A percentile compares a stretch with the other conserved stretches of the same genome.
Evolutionary conservation across 2,329 filamentous ascomycete genomes (phyloP).

Genomic region (Exophiala bonariae): DNA sequence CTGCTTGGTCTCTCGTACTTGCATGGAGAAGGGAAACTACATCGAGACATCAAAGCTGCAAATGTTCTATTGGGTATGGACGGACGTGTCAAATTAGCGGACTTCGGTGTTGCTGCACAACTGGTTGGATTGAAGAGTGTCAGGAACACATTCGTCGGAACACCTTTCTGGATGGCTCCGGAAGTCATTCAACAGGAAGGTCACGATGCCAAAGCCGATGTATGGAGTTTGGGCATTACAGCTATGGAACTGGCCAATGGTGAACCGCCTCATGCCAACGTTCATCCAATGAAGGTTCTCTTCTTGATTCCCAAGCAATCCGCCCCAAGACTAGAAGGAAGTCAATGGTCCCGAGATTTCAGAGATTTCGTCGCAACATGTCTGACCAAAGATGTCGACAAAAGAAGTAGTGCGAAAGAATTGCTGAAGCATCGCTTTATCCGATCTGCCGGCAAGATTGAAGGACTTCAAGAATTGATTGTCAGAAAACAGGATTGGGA

Average conservation of each 20-base stretch:
- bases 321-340: conserved; percentile 79
- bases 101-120: conserved; percentile 96
- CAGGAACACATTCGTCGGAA: conserved; percentile 95
- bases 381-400: conserved; percentile 86
- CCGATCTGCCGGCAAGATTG: conserved; percentile 79
- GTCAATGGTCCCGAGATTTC: conserved; percentile 80
- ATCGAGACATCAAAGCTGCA: conserved; percentile 94
- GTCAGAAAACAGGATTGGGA: conserved; percentile 79
- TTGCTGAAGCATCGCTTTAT: conserved; percentile 88
- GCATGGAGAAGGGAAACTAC: conserved; percentile 91
- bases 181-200: conserved; percentile 88
- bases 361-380: conserved; percentile 92
- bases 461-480: conserved; percentile 83
- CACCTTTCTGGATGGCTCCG: conserved; percentile 95
- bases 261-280: conserved; percentile 81
- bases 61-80: conserved; percentile 90
- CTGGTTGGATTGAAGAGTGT: conserved; percentile 97
- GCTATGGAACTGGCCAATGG: conserved; percentile 87
- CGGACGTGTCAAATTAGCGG: conserved; percentile 91
- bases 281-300: conserved; percentile 91
- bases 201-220: conserved; percentile 86
- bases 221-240: conserved; percentile 90
- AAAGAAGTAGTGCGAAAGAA: conserved; percentile 80
- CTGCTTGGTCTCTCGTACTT: conserved; percentile 89
- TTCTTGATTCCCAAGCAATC: conserved; percentile 88